Evolutionary conservation across 1,284 basidiomycete species (phyloP), one percentile per base, ranked within the genome.

Genomic region (Golubevia sp.): DNA sequence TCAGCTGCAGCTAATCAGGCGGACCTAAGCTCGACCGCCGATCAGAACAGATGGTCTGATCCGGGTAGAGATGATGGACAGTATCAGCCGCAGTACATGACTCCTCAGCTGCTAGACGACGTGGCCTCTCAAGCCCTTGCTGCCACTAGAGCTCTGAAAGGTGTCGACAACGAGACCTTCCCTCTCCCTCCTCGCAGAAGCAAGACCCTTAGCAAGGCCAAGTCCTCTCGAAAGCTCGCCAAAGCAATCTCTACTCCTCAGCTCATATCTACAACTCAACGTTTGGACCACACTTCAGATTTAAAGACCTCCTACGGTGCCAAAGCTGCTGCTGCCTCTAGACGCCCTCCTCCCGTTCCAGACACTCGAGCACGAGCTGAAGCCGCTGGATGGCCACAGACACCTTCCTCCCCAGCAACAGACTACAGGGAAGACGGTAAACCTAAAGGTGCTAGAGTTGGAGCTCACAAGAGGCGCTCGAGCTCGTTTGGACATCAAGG

Each of bases 101-200:
- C 24, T 53, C 11, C 65, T 1, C 49, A 61, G 1, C 52, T 77
- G 48, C 49, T 73, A 21, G 72, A 75, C 25, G 76, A 78, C 38
- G 61, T 78, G 1, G 76, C 68, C 0, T 68, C 72, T n/a, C 76
- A 79, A 56, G 74, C 76, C 5, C 61, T 61, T 3, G 71, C 74
- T 15, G 76, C 76, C 3, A 79, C 76, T 2, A 59, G 58, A 44
- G 76, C 76, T 11, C 67, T 79, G 49, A 79, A 79, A 53, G 76
- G 74, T 6, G 60, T 66, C 0, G 68, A 70, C 49, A 64, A 65
- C 51, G 62, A 61, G 38, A 49, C 38, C 44, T 64, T 60, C 20
- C 53, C 62, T 1, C 64, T 54, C 63, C 27, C 57, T 2, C 63
- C 74, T 1, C 59, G 64, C 24, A 57, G 76, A 8, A 71, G 67